These are phyloP conservation scores for Cyberlindnera suaveolens DNA, from an alignment of 805 yeast species.

Conservation along the genomic window DNA sequence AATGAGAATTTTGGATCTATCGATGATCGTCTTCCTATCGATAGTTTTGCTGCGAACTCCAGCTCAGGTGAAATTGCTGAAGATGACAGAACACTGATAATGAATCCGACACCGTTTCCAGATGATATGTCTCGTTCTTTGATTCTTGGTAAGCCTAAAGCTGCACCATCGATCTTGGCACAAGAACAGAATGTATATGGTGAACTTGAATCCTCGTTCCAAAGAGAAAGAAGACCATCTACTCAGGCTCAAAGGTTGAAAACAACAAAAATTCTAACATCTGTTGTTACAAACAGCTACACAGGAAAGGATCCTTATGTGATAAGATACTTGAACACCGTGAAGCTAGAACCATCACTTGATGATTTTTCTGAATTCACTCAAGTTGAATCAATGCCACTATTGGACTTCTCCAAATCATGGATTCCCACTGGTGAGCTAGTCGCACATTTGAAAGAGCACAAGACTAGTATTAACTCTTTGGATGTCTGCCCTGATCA, in stretches of 20 bases:
- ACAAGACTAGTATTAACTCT: constrained; percentile 49
- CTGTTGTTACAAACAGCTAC: constrained; percentile 49
- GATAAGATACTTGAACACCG: constrained; percentile 43
- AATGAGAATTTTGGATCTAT: constrained; percentile 8
- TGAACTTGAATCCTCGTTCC: constrained; percentile 32
- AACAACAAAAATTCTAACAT: constrained; percentile 10
- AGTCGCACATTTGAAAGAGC: constrained; percentile 62
- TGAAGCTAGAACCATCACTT: constrained; percentile 50
- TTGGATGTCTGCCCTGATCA: constrained; percentile 56
- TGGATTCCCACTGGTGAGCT: constrained; percentile 44
- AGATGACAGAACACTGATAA: constrained; percentile 9
- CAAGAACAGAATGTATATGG: constrained; percentile 38
- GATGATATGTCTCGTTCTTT: constrained; percentile 26
- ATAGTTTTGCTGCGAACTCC: constrained; percentile 4
- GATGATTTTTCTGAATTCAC: constrained; percentile 71
- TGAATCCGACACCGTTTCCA: constrained; percentile 7
- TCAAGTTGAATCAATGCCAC: constrained; percentile 3
- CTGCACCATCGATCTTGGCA: constrained; percentile 33
- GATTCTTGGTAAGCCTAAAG: constrained; percentile 29
- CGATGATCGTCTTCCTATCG: constrained; percentile 10
- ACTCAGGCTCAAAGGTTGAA: constrained; percentile 8
- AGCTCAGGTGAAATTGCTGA: background rate
- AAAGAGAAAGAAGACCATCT: constrained; percentile 9
- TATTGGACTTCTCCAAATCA: constrained; percentile 13
- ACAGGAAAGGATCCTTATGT: constrained; percentile 63